phyloP scores from a whole-genome alignment of 1,284 basidiomycete species.

The Puccinia coronata region DNA sequence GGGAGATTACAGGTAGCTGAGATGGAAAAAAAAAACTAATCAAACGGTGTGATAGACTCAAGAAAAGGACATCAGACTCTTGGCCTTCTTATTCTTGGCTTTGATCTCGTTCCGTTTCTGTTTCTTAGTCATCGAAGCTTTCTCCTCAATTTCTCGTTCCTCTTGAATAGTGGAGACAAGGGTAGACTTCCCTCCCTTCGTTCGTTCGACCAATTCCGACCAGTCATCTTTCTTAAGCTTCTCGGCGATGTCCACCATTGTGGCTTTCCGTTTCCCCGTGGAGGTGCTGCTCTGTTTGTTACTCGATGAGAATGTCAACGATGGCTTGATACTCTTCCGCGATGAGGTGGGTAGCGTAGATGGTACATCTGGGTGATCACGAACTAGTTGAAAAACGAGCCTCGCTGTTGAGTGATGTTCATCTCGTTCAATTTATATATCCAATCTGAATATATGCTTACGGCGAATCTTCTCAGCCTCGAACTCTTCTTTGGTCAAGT shows the following conservation, averaged over 20 bases:
- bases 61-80: constrained; percentile 50
- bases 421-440: not conserved
- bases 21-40: not conserved
- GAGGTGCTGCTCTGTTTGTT: constrained; percentile 8
- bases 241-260: not conserved
- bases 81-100: constrained; percentile 49
- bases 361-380: constrained; percentile 33
- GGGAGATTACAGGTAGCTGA: too few species aligned
- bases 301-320: constrained; percentile 30
- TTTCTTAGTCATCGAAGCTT: constrained; percentile 23
- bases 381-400: constrained; percentile 34
- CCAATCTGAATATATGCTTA: constrained; percentile 3
- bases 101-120: constrained; percentile 38
- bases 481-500: constrained; percentile 43
- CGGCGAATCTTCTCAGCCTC: constrained; percentile 46
- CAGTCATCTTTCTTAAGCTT: constrained; percentile 9
- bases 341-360: constrained; percentile 38
- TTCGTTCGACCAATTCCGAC: constrained; percentile 41
- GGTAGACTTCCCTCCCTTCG: constrained; percentile 25
- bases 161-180: constrained; percentile 26
- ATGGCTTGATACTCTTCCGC: constrained; percentile 36
- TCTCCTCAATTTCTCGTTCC: constrained; percentile 29
- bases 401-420: not conserved
- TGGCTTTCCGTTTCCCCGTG: constrained; percentile 34
- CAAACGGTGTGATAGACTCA: not conserved